A percentile compares a stretch with the other conserved stretches of the same genome.
Evolutionary conservation across 345 rosid species (phyloP).

Genomic region (Hibiscus tridactylites): DNA sequence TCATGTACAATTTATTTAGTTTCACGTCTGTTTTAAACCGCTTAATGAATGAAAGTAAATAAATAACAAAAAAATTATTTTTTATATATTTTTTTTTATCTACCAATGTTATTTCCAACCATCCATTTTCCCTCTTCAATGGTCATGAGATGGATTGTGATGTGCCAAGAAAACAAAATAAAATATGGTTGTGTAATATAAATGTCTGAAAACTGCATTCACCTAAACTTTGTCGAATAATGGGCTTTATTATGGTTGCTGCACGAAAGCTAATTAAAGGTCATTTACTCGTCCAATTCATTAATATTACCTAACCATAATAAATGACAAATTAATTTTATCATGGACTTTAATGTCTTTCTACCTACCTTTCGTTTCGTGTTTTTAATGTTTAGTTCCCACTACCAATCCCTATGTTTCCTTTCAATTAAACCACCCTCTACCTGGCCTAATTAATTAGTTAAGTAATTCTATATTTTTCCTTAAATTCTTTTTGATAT

Average conservation of each 20-base stretch:
- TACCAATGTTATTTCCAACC: too few relatives aligned
- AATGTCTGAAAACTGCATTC: slow-evolving; percentile 47
- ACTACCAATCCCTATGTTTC: neutral
- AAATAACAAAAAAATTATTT: too few relatives aligned
- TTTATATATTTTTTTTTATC: too few relatives aligned
- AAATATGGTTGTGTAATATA: slow-evolving; percentile 35
- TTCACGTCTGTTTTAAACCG: too few relatives aligned
- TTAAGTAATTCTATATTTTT: too few relatives aligned
- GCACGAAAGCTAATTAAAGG: slow-evolving; percentile 27
- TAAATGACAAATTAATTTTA: slow-evolving; percentile 32
- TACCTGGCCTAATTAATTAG: too few relatives aligned
- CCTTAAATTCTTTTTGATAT: too few relatives aligned
- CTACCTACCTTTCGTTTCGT: slow-evolving; percentile 20
- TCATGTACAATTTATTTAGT: too few relatives aligned
- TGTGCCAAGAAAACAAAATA: slow-evolving; percentile 6
- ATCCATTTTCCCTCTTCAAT: too few relatives aligned
- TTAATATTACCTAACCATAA: slow-evolving; percentile 32
- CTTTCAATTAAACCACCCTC: neutral
- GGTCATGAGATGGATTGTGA: neutral
- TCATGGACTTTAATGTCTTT: slow-evolving; percentile 17
- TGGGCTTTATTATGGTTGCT: slow-evolving; percentile 17
- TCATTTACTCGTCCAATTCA: slow-evolving; percentile 26
- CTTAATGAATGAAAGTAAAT: too few relatives aligned
- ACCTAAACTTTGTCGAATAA: slow-evolving; percentile 35
- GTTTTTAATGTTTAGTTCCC: slow-evolving; percentile 13